A percentile compares a stretch with the other conserved stretches of the same genome.
Conservation (phyloP, 2,329 filamentous ascomycete species). For the Penicillium verrucosum region DNA sequence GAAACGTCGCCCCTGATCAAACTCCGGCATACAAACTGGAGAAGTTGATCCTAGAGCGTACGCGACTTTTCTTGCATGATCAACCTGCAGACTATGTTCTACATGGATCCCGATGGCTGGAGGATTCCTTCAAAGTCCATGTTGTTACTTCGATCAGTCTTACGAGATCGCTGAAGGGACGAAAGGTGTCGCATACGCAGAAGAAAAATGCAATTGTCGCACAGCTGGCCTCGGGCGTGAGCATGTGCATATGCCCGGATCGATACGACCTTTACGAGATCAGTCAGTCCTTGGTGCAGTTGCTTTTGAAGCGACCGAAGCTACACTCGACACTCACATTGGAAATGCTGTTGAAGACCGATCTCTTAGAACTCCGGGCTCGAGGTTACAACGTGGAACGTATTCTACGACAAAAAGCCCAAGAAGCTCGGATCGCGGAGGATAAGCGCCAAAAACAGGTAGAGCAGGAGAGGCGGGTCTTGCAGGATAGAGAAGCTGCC, state of each 20-base stretch:
- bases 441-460: constrained; percentile 70
- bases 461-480: constrained; percentile 67
- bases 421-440: constrained; percentile 83
- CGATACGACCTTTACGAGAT: constrained; percentile 87
- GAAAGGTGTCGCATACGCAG: constrained; percentile 66
- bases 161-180: constrained; percentile 69
- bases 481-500: constrained; percentile 58
- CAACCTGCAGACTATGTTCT: constrained; percentile 74
- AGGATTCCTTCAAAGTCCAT: constrained; percentile 75
- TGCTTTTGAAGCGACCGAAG: constrained; percentile 77
- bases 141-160: constrained; percentile 76
- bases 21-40: constrained; percentile 65
- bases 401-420: constrained; percentile 82
- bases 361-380: constrained; percentile 73
- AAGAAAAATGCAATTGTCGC: constrained; percentile 72
- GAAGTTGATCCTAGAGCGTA: constrained; percentile 80
- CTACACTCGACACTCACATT: constrained; percentile 87
- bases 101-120: constrained; percentile 86
- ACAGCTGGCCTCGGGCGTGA: constrained; percentile 54
- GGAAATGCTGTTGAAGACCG: constrained; percentile 83
- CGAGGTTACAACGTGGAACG: constrained; percentile 96
- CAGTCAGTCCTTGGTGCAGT: constrained; percentile 76
- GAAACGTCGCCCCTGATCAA: constrained; percentile 64
- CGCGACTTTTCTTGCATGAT: constrained; percentile 85
- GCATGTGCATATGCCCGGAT: constrained; percentile 71